Conservation (phyloP, 192 early-diverging fungal genomes). For the Backusella tuberculispora region DNA sequence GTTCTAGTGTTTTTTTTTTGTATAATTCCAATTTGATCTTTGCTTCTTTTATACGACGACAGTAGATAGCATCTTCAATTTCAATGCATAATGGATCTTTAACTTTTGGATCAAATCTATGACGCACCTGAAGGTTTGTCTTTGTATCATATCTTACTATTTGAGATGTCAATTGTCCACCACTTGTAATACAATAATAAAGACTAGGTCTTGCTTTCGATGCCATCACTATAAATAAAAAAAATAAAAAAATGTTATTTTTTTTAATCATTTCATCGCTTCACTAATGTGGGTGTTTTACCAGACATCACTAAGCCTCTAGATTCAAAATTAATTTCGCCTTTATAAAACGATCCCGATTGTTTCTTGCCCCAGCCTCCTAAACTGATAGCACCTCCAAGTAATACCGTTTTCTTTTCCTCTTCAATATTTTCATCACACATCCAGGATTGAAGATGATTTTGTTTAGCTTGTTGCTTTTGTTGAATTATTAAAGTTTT, state of each 20-base stretch:
- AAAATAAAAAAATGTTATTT: too few relatives aligned
- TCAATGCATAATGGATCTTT: constrained; percentile 12
- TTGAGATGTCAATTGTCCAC: constrained; percentile 25
- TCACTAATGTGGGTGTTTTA: too few relatives aligned
- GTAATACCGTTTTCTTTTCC: not conserved
- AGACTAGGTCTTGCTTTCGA: constrained; percentile 13
- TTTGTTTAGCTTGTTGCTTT: not conserved
- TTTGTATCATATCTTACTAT: constrained; percentile 17
- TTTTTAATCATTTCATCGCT: too few relatives aligned
- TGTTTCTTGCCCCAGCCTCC: constrained; percentile 19
- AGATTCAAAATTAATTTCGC: not conserved
- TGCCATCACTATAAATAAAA: not conserved
- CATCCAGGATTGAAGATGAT: not conserved
- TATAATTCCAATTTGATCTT: not conserved
- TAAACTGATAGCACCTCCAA: constrained; percentile 15
- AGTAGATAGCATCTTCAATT: constrained; percentile 25
- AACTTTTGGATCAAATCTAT: not conserved
- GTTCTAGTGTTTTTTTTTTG: not conserved
- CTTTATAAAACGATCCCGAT: not conserved
- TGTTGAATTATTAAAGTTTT: not conserved
- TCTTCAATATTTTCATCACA: not conserved
- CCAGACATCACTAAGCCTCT: not conserved
- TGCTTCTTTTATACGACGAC: not conserved
- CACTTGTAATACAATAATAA: constrained; percentile 23
- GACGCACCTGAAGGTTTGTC: not conserved